Evolutionary conservation across 2,329 filamentous ascomycete species (phyloP), one percentile per base, ranked within the genome.

Genomic region (Apiospora arundinis): DNA sequence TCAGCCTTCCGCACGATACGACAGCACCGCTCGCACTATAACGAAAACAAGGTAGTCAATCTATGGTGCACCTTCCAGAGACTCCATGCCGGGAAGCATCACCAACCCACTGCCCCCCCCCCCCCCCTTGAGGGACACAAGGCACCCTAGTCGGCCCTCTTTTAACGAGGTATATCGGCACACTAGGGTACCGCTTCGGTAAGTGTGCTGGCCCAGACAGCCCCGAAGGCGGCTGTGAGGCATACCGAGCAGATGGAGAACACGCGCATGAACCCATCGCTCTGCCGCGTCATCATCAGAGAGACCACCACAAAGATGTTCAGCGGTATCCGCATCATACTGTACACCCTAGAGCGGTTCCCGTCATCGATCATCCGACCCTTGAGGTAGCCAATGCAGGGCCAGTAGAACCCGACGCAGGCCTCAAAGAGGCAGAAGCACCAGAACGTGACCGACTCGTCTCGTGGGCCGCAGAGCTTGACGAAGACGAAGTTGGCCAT

Each of bases 401-500:
- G 89, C 75, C 84, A 90, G 75, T 91, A 91, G 46, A 87, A 81
- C 6, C 89, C 89, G 28, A 90, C 85, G 76, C 87, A 89, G 14
- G 82, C 80, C 76, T 91, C 88, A 69, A 91, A 86, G 0, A 89
- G 73, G 75, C 87, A 89, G 75, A 91, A 89, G 9, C 83, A 83
- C 85, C 86, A 89, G 74, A 91, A 87, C 0, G 86, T 82, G 4
- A 84, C 63, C 4, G 77, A 74, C 75, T 87, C 84, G 46, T 80
- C 80, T 73, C 83, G 81, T 18, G 84, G 74, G 5, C 74, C 74
- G 2, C 76, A 70, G 2, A 86, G 75, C 11, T 83, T 81, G 12
- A 85, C 81, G 32, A 84, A 76, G 49, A 85, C 80, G 69, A 87
- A 78, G 65, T 81, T 79, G 56, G 76, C 75, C 63, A 80, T 78